phyloP scores from a whole-genome alignment of 192 early-diverging fungal genomes.

The Coemansia sp. region DNA sequence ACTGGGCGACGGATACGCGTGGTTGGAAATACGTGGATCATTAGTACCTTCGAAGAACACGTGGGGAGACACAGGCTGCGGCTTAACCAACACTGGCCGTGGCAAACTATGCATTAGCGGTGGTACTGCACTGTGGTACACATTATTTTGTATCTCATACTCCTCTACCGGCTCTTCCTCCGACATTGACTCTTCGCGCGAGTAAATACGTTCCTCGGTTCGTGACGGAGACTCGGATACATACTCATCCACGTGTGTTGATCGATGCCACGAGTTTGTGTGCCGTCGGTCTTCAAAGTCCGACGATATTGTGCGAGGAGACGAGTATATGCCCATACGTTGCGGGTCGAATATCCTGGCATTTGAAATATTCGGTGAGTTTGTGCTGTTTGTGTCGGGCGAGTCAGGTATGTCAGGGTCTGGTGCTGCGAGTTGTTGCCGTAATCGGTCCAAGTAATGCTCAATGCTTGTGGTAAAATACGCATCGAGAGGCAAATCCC shows the following conservation, averaged over 20 bases:
- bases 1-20: too few relatives aligned
- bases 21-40: not conserved
- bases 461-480: constrained; percentile 46
- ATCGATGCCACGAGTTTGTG: too few relatives aligned
- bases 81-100: constrained; percentile 14
- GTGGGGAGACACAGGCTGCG: constrained; percentile 34
- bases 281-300: not conserved
- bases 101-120: too few relatives aligned
- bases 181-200: not conserved
- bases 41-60: constrained; percentile 20
- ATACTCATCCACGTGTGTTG: too few relatives aligned
- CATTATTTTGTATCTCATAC: not conserved
- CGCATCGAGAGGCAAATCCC: constrained; percentile 23
- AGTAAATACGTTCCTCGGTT: too few relatives aligned
- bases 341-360: not conserved
- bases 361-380: not conserved
- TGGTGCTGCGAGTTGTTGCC: constrained; percentile 22
- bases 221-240: too few relatives aligned
- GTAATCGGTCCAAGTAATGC: constrained; percentile 44
- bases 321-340: constrained; percentile 15
- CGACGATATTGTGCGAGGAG: constrained; percentile 37
- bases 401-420: not conserved
- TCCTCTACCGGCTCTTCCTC: constrained; percentile 16
- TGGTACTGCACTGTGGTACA: too few relatives aligned
- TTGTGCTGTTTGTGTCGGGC: not conserved